Conservation (phyloP, 306 rosid genomes). For the Lathyrus aphaca region DNA sequence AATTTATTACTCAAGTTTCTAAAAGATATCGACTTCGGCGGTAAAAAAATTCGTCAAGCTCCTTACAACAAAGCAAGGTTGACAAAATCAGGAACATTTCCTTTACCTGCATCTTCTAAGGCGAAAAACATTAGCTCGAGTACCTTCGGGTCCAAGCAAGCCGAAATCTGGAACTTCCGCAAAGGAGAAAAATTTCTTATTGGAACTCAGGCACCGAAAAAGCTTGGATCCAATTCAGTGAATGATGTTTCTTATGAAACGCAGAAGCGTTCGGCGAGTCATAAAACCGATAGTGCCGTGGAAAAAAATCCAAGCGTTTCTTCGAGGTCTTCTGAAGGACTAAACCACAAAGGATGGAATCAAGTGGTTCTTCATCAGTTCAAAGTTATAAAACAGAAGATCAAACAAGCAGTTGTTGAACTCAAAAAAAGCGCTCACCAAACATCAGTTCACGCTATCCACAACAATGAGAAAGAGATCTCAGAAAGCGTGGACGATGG, state of each 20-base stretch:
- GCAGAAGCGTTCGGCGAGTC: conserved; percentile 27
- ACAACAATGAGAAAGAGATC: conserved; percentile 43
- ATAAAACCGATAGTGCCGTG: conserved; percentile 29
- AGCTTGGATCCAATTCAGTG: conserved; percentile 38
- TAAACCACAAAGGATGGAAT: conserved; percentile 77
- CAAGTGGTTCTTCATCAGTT: conserved; percentile 74
- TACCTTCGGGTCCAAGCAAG: conserved; percentile 75
- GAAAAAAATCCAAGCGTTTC: conserved; percentile 38
- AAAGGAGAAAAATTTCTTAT: conserved; percentile 45
- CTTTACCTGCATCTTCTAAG: conserved; percentile 50
- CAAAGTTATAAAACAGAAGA: conserved; percentile 72
- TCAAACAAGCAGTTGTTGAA: conserved; percentile 68
- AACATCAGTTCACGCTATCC: conserved; percentile 35
- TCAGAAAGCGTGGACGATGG: conserved; percentile 42
- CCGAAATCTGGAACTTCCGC: conserved; percentile 56
- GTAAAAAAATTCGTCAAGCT: conserved; percentile 43
- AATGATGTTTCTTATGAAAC: conserved; percentile 40
- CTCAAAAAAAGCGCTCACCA: conserved; percentile 52
- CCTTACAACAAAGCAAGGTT: conserved; percentile 50
- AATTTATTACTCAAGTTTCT: conserved; percentile 69
- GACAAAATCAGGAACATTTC: conserved; percentile 79
- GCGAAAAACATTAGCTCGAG: conserved; percentile 45
- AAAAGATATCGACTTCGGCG: conserved; percentile 43
- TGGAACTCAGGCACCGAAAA: conserved; percentile 42
- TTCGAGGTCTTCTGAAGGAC: conserved; percentile 46